Evolutionary conservation across 768 basidiomycete species (phyloP).

Genomic region (Kwoniella newhampshirensis): DNA sequence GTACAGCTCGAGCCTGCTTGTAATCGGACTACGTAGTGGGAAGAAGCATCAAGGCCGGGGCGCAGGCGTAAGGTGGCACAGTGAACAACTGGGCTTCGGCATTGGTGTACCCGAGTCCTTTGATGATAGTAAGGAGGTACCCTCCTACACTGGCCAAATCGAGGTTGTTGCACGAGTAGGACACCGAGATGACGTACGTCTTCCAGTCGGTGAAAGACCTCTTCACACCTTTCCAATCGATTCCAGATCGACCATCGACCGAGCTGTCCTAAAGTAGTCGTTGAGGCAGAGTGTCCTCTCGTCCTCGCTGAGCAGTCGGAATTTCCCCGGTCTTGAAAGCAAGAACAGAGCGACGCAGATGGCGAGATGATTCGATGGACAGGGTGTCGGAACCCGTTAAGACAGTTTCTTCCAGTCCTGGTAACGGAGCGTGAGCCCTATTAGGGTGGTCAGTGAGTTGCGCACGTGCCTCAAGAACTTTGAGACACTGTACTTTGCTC

Average conservation of each 20-base stretch:
- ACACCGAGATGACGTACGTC: conserved; percentile 32
- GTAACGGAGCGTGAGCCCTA: no score
- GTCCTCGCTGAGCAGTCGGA: no score
- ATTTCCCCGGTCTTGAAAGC: no score
- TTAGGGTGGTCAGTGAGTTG: no score
- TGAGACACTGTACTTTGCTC: no score
- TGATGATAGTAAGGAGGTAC: conserved; percentile 77
- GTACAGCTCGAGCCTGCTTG: conserved; percentile 63
- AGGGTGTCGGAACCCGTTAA: no score
- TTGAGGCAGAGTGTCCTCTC: no score
- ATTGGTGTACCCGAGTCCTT: conserved; percentile 59
- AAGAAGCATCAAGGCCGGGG: conserved; percentile 63
- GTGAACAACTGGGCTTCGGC: conserved; percentile 65
- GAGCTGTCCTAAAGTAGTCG: no score
- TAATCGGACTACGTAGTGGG: conserved; percentile 67
- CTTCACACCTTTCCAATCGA: background rate
- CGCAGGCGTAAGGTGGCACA: conserved; percentile 77
- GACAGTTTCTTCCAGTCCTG: no score
- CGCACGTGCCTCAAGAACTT: no score
- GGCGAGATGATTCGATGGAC: no score
- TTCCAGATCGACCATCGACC: background rate
- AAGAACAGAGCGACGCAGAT: no score
- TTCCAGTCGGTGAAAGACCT: conserved; percentile 30
- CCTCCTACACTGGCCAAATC: conserved; percentile 59
- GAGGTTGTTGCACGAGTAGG: conserved; percentile 54